phyloP scores from a whole-genome alignment of 257 asterid genomes.

The Gentiana dahurica region DNA sequence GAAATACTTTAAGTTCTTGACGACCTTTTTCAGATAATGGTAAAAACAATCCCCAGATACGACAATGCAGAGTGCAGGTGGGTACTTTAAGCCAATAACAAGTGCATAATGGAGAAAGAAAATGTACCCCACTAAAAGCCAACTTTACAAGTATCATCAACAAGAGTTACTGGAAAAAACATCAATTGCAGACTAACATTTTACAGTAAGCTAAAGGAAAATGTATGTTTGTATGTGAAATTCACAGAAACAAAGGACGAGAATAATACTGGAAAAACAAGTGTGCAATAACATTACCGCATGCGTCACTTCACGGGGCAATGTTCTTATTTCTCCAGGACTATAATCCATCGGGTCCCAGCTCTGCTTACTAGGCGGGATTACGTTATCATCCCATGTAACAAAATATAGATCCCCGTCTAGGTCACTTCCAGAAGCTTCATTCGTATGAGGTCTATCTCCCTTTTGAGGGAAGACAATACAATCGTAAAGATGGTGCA shows the following conservation, averaged over 20 bases:
- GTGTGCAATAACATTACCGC: slow-evolving; percentile 25
- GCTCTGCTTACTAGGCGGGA: slow-evolving; percentile 79
- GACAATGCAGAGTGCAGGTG: background rate
- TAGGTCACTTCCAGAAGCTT: slow-evolving; percentile 95
- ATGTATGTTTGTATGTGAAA: background rate
- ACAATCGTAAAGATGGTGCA: slow-evolving; percentile 68
- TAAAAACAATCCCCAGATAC: background rate
- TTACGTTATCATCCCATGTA: slow-evolving; percentile 80
- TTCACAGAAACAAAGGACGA: background rate
- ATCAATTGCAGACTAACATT: background rate
- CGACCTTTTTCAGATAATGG: background rate
- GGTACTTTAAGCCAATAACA: background rate
- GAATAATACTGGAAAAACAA: background rate
- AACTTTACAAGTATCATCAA: background rate
- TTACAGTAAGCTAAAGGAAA: background rate
- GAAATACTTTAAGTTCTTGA: background rate
- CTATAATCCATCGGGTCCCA: slow-evolving; percentile 80
- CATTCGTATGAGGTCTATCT: slow-evolving; percentile 78
- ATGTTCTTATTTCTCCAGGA: slow-evolving; percentile 30
- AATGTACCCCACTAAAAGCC: background rate
- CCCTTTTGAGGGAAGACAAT: slow-evolving; percentile 88
- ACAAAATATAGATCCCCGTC: slow-evolving; percentile 93
- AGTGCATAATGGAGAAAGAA: background rate
- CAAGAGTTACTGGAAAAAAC: background rate
- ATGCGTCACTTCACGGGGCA: slow-evolving; percentile 46